Evolutionary conservation across 1,284 basidiomycete genomes (phyloP), one percentile per base, ranked within the genome.

Genomic region (Vanrija sp.): DNA sequence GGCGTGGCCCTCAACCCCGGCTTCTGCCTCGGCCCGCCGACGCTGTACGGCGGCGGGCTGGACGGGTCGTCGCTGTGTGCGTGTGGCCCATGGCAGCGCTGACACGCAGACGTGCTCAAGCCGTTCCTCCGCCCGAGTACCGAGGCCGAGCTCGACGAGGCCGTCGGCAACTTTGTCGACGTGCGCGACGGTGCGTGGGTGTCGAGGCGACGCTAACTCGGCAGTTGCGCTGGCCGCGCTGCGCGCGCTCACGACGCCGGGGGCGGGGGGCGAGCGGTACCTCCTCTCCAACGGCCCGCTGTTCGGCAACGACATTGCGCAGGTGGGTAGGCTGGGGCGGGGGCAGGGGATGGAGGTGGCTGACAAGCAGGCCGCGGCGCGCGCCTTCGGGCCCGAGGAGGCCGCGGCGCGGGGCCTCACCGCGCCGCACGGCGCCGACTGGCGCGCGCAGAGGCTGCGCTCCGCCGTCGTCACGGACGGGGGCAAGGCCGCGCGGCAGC

Each of bases 261-360:
- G 24, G 7, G 86, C 85, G 0, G 80, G 78, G 2, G 83, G 82
- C 0, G 74, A 87, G 59, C 78, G 87, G 0, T 82, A 84, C 65
- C 78, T 85, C 61, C 31, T 31, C 31, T 31, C 31, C 31, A 31
- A 31, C 15, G 31, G 31, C 10, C 31, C 31, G 12, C 12, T 31
- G 31, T 54, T 54, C 38, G 67, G 62, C 14, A 68, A 74, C 51
- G 71, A 71, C 45, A 54, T 52, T 43, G 54, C 51, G 25, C 57
- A 63, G 41, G 62, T 42, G 47, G 16, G 47, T 48, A 38, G 2
- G 5, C 10, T n/a, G n/a, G n/a, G n/a, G n/a, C n/a, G n/a, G n/a
- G n/a, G n/a, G n/a, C n/a, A n/a, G n/a, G n/a, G n/a, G 31, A 12
- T 12, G 24, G 24, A 5, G 24, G 24, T 25, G 24, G 24, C 25